phyloP scores from a whole-genome alignment of 2,329 filamentous ascomycete genomes.

The Alternaria angustiovoidea region DNA sequence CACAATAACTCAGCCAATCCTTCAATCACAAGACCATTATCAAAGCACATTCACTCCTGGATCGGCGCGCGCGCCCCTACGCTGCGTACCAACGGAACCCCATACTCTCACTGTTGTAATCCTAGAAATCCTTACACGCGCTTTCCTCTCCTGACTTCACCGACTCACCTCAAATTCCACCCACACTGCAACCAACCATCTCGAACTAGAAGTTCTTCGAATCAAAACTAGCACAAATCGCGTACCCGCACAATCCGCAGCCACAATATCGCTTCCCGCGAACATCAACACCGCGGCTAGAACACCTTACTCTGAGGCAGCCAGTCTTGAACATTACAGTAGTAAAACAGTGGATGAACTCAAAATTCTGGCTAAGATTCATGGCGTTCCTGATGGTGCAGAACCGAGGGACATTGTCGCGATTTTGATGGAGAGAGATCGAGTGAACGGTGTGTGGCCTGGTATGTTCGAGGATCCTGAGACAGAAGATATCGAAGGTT shows the following conservation, averaged over 20 bases:
- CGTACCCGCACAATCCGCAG: neutral
- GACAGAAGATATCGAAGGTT: neutral
- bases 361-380: neutral
- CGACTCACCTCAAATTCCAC: neutral
- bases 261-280: neutral
- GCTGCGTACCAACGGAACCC: neutral
- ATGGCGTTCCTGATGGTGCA: neutral
- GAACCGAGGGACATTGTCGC: neutral
- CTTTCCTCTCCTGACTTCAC: neutral
- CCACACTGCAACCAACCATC: neutral
- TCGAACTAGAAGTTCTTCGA: neutral
- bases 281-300: neutral
- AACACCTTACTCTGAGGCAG: neutral
- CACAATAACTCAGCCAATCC: neutral
- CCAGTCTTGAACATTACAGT: neutral
- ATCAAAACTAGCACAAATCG: neutral
- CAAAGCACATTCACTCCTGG: neutral
- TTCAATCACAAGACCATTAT: neutral
- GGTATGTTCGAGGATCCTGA: neutral
- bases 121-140: neutral
- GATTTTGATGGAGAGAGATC: neutral
- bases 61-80: neutral
- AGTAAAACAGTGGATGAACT: neutral
- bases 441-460: neutral
- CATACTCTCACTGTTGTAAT: neutral